Evolutionary conservation across 495 filamentous ascomycete species (phyloP), one percentile per base, ranked within the genome.

Genomic region (Tuber microsphaerosporum): DNA sequence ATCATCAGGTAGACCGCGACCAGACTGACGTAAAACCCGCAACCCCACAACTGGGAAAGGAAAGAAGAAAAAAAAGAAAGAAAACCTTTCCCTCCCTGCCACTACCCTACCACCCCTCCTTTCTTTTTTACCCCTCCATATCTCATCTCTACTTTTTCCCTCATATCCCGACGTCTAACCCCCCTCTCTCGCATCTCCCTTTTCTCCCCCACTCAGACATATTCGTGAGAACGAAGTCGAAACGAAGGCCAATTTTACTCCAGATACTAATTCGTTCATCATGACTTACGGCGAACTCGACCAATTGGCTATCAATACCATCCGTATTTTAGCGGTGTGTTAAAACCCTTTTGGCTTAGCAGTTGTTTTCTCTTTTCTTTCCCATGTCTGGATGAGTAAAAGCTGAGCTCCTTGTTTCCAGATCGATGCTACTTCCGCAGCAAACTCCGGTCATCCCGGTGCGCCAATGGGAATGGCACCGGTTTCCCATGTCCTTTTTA

Each of bases 381-480:
- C 75, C 88, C 85, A 86, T 86, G 84, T 86, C 83, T 81, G 81
- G 72, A 14, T 43, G 61, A 75, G 75, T 69, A 34, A 20, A 20
- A 72, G 68, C 75, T 79, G 74, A 73, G 73, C 79, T 31, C 71
- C 73, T 74, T 77, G 22, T 75, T 26, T 68, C 9, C 73, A 99
- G 95, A 91, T 93, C 88, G 95, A 99, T 97, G 96, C 94, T 84
- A 97, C 94, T 84, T 90, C 91, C 85, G 89, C 91, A 84, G 92
- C 94, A 83, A 98, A 98, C 88, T 97, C 94, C 79, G 95, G 95
- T 83, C 95, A 99, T 87, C 95, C 95, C 84, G 95, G 95, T 88
- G 95, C 95, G 82, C 95, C 95, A 81, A 99, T 99, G 94, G 94
- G 94, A 86, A 93, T 99, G 95, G 95, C 95, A 82, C 95, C 96